Conservation (phyloP, 805 yeast genomes). For the Vanderwaltozyma verrucispora region DNA sequence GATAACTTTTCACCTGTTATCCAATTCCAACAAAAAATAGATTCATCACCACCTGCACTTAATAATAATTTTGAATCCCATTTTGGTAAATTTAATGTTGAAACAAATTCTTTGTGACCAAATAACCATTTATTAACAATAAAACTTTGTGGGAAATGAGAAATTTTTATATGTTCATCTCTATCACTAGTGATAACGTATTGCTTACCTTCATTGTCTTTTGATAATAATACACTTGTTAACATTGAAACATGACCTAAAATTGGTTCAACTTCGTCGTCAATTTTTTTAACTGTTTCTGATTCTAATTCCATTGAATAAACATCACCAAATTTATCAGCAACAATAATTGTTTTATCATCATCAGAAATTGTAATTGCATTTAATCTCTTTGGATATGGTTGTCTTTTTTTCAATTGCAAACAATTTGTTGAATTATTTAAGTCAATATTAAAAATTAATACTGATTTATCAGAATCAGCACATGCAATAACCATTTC, state of each 20-base stretch:
- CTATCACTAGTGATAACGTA: slow-evolving; percentile 76
- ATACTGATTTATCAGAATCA: slow-evolving; percentile 74
- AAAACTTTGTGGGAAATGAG: slow-evolving; percentile 68
- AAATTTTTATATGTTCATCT: slow-evolving; percentile 88
- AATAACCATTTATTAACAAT: slow-evolving; percentile 75
- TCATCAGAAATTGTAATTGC: slow-evolving; percentile 53
- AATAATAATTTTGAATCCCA: slow-evolving; percentile 45
- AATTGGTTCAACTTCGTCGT: slow-evolving; percentile 44
- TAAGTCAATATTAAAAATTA: slow-evolving; percentile 39
- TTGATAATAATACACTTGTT: slow-evolving; percentile 45
- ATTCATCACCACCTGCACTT: slow-evolving; percentile 89
- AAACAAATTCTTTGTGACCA: slow-evolving; percentile 79
- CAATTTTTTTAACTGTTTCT: slow-evolving; percentile 18
- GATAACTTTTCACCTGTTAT: slow-evolving; percentile 37
- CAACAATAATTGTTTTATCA: slow-evolving; percentile 48
- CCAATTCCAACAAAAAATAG: slow-evolving; percentile 75
- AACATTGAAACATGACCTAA: slow-evolving; percentile 97
- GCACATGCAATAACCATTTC: slow-evolving; percentile 55
- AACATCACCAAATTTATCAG: slow-evolving; percentile 96
- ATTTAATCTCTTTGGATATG: slow-evolving; percentile 88
- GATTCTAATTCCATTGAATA: slow-evolving; percentile 44
- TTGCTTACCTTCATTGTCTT: slow-evolving; percentile 28
- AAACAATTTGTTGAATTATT: slow-evolving; percentile 33
- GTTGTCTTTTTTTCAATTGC: slow-evolving; percentile 52
- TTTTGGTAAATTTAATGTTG: slow-evolving; percentile 47